Percentiles rank a stretch among this genome's conserved stretches.
These are phyloP conservation scores for Sextonia rubra DNA, from an alignment of 164 flowering plant species.

Conservation along the genomic window DNA sequence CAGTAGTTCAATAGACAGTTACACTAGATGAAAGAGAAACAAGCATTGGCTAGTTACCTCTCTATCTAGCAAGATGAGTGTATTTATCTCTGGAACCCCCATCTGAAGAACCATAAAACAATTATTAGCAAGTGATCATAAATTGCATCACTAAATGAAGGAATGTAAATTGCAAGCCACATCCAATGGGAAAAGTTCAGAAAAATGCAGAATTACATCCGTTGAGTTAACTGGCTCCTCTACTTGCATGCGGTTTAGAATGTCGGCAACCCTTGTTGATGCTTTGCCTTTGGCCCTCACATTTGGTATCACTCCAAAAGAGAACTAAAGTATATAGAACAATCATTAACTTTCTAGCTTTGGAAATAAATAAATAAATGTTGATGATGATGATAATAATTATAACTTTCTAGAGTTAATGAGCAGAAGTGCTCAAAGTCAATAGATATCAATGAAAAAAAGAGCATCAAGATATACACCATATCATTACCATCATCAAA, in stretches of 20 bases:
- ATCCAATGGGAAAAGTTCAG: neutral
- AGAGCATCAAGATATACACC: too few species aligned
- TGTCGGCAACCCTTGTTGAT: constrained; percentile 82
- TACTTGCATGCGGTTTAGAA: constrained; percentile 72
- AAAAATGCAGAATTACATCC: constrained; percentile 46
- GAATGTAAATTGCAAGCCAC: neutral
- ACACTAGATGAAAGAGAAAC: neutral
- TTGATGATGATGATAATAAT: too few species aligned
- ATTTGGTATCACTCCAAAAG: constrained; percentile 85
- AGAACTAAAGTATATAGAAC: constrained; percentile 38
- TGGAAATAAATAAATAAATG: too few species aligned
- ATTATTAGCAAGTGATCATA: constrained; percentile 4
- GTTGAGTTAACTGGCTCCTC: constrained; percentile 78
- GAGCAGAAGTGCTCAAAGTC: too few species aligned
- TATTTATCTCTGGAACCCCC: constrained; percentile 74
- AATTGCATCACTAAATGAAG: neutral
- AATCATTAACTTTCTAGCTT: neutral
- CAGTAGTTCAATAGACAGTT: neutral
- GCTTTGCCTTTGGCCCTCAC: constrained; percentile 95
- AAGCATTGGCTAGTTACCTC: constrained; percentile 46
- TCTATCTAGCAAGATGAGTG: constrained; percentile 81
- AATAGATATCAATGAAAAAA: too few species aligned
- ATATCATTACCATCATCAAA: too few species aligned
- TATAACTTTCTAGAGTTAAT: too few species aligned
- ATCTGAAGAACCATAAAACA: constrained; percentile 39